These are phyloP conservation scores for Paramarasmius palmivorus DNA, from an alignment of 1,284 basidiomycete species.

Conservation along the genomic window DNA sequence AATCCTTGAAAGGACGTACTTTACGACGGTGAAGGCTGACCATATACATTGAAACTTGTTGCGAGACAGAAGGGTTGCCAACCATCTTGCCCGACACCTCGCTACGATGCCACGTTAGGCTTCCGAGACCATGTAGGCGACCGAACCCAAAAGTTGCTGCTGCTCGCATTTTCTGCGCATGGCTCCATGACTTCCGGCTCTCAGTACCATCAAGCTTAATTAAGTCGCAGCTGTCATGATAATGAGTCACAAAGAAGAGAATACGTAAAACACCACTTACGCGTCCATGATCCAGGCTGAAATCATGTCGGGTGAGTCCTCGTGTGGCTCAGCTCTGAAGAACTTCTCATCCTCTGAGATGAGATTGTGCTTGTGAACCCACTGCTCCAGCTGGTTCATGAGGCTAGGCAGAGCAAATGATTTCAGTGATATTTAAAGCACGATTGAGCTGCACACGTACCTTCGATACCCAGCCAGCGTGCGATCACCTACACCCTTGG, in stretches of 20 bases:
- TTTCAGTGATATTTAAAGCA: not conserved
- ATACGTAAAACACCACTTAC: constrained; percentile 12
- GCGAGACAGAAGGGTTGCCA: constrained; percentile 6
- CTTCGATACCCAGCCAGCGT: constrained; percentile 29
- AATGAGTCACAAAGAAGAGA: not conserved
- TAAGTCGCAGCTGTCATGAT: constrained; percentile 26
- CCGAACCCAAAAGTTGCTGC: constrained; percentile 32
- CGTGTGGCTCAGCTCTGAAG: constrained; percentile 20
- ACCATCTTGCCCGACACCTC: constrained; percentile 14
- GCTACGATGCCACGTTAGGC: constrained; percentile 26
- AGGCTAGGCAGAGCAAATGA: constrained; percentile 15
- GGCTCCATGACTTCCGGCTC: constrained; percentile 20
- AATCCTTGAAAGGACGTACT: constrained; percentile 16
- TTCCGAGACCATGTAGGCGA: constrained; percentile 25
- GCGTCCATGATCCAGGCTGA: constrained; percentile 32
- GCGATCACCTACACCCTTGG: constrained; percentile 28
- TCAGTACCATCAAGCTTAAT: constrained; percentile 24
- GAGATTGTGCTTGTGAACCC: constrained; percentile 15
- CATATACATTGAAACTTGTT: constrained; percentile 32
- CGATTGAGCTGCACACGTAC: constrained; percentile 15
- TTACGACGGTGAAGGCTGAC: constrained; percentile 28
- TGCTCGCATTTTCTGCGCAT: constrained; percentile 37
- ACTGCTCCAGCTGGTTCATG: constrained; percentile 17
- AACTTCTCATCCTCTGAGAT: constrained; percentile 18
- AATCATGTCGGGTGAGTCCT: constrained; percentile 24